Evolutionary conservation across 2,329 filamentous ascomycete genomes (phyloP), one percentile per base, ranked within the genome.

Genomic region (Colletotrichum tropicicola): DNA sequence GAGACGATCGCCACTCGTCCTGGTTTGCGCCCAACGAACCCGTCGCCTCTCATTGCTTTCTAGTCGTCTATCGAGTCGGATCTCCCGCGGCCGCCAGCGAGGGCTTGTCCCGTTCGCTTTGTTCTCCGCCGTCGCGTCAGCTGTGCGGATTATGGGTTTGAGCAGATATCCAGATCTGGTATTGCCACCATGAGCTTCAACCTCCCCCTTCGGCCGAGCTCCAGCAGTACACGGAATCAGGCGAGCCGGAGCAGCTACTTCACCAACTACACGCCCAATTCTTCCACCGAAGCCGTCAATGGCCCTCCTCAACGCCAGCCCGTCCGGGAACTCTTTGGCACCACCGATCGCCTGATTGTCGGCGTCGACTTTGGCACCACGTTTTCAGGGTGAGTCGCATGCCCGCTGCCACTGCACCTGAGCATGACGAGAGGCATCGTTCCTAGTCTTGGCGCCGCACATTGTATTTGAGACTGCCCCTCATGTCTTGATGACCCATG

Each of bases 361-460:
- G 92, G 91, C 7, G 88, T 94, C 7, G 92, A 94, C 75, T 94
- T 94, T 79, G 92, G 92, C 13, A 94, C 92, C n/a, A 94, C 92
- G 2, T 94, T 92, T 73, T 92, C 89, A 44, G 91, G 91, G 88
- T 91, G 78, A 80, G 87, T 83, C 57, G 27, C 51, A 41, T 57
- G 27, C 32, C 25, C 27, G 17, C 32, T 13, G 19, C 19, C 27
- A 3, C 13, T 30, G 13, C 19, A 25, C 17, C 21, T 7, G 6
- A 44, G 8, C 13, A 25, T 15, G 28, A 27, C 15, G 17, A 41
- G 39, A 30, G 15, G 39, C 8, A 25, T 8, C 23, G 15, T 10
- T 41, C 8, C 37, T 37, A 8, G 39, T 17, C 12, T 15, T 13
- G 37, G 30, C 13, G 35, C 17, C 32, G 7, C 13, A 12, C 23